phyloP scores from a whole-genome alignment of 768 basidiomycete genomes.

The Serendipita vermifera region DNA sequence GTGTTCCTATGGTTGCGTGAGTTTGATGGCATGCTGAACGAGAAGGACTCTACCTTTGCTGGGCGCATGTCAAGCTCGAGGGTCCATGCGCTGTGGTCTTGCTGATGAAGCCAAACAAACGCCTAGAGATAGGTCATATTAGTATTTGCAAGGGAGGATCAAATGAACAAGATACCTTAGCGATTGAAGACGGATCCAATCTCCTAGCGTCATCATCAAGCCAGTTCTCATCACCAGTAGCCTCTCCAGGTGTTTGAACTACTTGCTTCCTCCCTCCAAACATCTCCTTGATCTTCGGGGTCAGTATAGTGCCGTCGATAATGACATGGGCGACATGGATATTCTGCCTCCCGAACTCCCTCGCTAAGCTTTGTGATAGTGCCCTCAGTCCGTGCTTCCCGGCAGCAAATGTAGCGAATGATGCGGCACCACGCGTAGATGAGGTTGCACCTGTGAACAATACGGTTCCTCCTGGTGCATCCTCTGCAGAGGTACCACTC shows the following conservation, averaged over 20 bases:
- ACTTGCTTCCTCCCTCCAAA: conserved; percentile 6
- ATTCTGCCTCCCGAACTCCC: conserved; percentile 61
- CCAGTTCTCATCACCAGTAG: conserved; percentile 16
- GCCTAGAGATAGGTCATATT: conserved; percentile 6
- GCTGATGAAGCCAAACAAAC: conserved; percentile 13
- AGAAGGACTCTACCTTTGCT: conserved; percentile 8
- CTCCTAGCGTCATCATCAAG: conserved; percentile 30
- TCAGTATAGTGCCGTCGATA: conserved; percentile 28
- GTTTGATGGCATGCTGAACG: too few species aligned
- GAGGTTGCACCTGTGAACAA: conserved; percentile 68
- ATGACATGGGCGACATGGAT: conserved; percentile 61
- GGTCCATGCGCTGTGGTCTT: conserved; percentile 17
- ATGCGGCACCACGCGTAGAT: conserved; percentile 44
- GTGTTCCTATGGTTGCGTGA: conserved; percentile 2
- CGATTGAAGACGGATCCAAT: conserved; percentile 56
- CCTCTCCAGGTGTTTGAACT: conserved; percentile 3
- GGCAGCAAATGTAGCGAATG: conserved; percentile 49
- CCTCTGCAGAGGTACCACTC: conserved; percentile 9
- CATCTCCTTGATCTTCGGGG: conserved; percentile 23
- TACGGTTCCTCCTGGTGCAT: conserved; percentile 48
- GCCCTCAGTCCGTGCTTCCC: conserved; percentile 51
- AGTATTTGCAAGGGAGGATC: not conserved
- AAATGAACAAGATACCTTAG: conserved; percentile 31
- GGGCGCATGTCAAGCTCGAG: conserved; percentile 16
- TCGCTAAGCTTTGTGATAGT: conserved; percentile 55